These are phyloP conservation scores for Arthrinium phaeospermum DNA, from an alignment of 2,329 filamentous ascomycete species.

Conservation along the genomic window DNA sequence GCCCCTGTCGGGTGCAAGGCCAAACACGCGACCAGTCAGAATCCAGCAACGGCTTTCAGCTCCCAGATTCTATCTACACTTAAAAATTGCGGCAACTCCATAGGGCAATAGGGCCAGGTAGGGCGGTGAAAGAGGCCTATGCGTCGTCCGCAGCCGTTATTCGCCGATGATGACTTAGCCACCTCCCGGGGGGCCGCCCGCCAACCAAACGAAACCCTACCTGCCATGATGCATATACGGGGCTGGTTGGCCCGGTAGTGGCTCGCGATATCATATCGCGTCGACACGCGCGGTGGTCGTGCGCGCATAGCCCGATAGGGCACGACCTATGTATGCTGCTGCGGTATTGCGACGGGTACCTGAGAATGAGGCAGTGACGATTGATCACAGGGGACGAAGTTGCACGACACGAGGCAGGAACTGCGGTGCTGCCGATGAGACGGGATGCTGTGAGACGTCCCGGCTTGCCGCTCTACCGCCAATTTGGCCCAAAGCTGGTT, in stretches of 20 bases:
- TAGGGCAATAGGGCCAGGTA: conserved; percentile 1
- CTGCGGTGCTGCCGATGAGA: neutral
- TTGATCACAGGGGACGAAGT: neutral
- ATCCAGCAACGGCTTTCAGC: neutral
- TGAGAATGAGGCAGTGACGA: conserved; percentile 11
- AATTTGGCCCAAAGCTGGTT: neutral
- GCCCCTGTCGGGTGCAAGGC: neutral
- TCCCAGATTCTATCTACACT: neutral
- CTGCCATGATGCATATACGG: conserved; percentile 1
- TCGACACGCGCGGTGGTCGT: neutral
- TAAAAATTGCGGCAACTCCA: neutral
- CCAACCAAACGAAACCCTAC: neutral
- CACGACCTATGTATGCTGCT: neutral
- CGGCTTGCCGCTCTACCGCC: neutral
- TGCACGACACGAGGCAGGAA: conserved; percentile 6
- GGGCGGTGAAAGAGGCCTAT: conserved; percentile 13
- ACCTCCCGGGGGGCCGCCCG: neutral
- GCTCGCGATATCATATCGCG: neutral
- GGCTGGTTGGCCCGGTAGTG: conserved; percentile 1
- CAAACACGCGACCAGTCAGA: neutral
- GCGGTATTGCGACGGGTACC: conserved; percentile 8
- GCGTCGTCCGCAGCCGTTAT: neutral
- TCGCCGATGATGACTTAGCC: neutral
- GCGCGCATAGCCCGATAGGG: neutral
- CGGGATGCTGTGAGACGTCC: neutral